Conservation (phyloP, 345 rosid genomes). For the Gossypium turneri region DNA sequence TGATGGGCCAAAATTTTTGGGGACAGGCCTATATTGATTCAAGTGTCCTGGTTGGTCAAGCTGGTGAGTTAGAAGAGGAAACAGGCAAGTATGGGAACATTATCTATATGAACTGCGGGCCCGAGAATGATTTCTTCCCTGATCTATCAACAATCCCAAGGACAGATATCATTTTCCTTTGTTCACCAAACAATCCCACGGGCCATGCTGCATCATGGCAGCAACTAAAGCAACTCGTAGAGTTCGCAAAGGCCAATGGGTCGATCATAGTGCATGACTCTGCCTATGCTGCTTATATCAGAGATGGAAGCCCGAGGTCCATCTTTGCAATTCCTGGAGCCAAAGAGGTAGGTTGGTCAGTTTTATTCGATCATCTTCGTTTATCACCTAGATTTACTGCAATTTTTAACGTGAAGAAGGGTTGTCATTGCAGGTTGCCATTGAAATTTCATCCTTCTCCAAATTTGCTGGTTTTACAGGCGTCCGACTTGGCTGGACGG, state of each 20-base stretch:
- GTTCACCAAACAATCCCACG: constrained; percentile 91
- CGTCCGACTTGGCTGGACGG: constrained; percentile 85
- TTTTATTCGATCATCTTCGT: neutral
- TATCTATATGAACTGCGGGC: constrained; percentile 60
- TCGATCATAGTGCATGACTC: constrained; percentile 66
- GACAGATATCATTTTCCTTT: constrained; percentile 80
- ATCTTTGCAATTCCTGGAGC: constrained; percentile 91
- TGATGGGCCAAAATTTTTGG: constrained; percentile 10
- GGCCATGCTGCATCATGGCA: constrained; percentile 56
- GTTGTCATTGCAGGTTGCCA: constrained; percentile 50
- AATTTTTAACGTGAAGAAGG: neutral
- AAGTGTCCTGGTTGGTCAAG: constrained; percentile 66
- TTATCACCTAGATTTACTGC: neutral
- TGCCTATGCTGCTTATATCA: constrained; percentile 68
- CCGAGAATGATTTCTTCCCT: constrained; percentile 65
- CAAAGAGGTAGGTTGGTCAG: constrained; percentile 47
- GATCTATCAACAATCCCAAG: constrained; percentile 45
- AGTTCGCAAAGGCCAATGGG: constrained; percentile 64
- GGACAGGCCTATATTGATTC: constrained; percentile 70
- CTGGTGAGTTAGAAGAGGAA: constrained; percentile 46
- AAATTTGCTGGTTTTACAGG: constrained; percentile 91
- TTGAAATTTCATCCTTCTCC: constrained; percentile 80
- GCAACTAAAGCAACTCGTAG: constrained; percentile 55
- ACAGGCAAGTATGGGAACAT: constrained; percentile 51
- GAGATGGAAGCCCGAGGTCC: constrained; percentile 62